Base-by-base conservation (phyloP, 1,139 yeast genomes). In the Yamadazyma membranifaciens region DNA sequence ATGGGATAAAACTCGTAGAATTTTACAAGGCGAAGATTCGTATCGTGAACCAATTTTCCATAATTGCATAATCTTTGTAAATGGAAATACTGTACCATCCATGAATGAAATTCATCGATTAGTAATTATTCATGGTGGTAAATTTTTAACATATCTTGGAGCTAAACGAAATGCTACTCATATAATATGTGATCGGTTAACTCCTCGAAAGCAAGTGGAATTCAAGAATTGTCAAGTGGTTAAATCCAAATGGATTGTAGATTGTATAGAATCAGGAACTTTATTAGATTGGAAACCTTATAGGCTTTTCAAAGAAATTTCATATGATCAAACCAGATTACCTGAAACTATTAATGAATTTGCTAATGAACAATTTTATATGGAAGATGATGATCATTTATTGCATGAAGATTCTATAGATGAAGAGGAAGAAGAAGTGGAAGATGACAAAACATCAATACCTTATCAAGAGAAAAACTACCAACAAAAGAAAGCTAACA, bases 81-180 rank as follows among this genome's bases (percentile, higher is more conserved):
- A 89, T 55, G 98, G 98, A 0, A 81, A 84, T 54, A 92, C 98
- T 0, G 64, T 63, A 3, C 97, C 98, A 0, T 80, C 92, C 6
- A 73, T 88, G 12, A 68, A 76, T 37, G 86, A 81, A 47, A 67
- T 92, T 24, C 92, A 87, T 54, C 73, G 82, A 42, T 55, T 87
- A 48, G 81, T 92, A 4, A 78, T 87, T 3, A 53, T 80, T 7
- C 77, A 89, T 58, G 98, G 98, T 0, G 98, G 98, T 0, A 73
- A 67, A 43, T 87, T 87, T 50, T 59, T 85, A 20, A 83, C 83
- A 46, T 82, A 78, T 60, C 60, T 91, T 36, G 69, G 78, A 6
- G 81, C 83, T 20, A 89, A 89, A 54, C 73, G 84, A 4, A 71
- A 77, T 10, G 94, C 84, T 1, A 87, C 97, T 0, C 98, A 92